Evolutionary conservation across 331 rosid genomes (phyloP).

Genomic region (Acacia concinna): DNA sequence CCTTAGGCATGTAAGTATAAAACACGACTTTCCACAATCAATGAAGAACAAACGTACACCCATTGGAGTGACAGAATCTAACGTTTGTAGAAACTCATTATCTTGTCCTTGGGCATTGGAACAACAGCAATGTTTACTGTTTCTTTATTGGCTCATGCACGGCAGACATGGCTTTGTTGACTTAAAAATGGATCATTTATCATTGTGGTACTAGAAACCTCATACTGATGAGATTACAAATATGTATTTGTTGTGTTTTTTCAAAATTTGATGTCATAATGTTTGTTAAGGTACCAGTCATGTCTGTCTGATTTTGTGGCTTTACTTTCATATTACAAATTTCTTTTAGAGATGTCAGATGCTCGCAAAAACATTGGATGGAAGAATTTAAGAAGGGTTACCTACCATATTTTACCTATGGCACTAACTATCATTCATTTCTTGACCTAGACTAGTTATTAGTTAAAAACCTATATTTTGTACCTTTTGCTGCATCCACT

Average conservation of each 20-base stretch:
- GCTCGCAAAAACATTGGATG: neutral
- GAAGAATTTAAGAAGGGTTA: neutral
- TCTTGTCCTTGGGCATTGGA: neutral
- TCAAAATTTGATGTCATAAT: too few relatives aligned
- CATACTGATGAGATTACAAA: neutral
- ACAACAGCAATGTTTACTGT: too few relatives aligned
- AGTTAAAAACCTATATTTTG: constrained; percentile 1
- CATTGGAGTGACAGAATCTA: neutral
- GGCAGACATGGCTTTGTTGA: neutral
- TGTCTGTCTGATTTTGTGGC: neutral
- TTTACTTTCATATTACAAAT: neutral
- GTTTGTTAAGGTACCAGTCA: neutral
- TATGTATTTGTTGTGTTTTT: neutral
- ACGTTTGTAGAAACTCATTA: neutral
- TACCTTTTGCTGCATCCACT: constrained; percentile 95
- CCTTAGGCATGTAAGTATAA: neutral
- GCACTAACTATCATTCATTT: neutral
- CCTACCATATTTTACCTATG: neutral
- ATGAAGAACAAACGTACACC: neutral
- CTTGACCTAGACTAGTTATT: neutral
- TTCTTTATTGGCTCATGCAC: neutral
- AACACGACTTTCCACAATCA: neutral
- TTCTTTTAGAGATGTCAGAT: neutral
- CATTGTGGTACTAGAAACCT: neutral
- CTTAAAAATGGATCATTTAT: neutral